These are phyloP conservation scores for Cronartium ribicola DNA, from an alignment of 1,284 basidiomycete genomes.

Conservation along the genomic window DNA sequence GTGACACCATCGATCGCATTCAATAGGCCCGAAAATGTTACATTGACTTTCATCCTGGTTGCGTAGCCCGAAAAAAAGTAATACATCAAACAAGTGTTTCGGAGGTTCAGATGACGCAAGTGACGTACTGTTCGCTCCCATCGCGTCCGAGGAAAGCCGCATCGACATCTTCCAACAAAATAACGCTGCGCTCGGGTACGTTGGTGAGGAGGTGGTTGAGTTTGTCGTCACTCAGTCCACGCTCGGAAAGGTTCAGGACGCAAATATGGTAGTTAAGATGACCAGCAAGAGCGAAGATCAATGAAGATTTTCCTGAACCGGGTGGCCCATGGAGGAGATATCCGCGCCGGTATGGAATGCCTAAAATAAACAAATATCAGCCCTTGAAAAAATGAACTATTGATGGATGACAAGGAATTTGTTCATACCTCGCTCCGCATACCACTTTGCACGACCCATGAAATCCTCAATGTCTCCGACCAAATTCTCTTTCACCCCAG, in stretches of 20 bases:
- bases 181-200: slow-evolving; percentile 83
- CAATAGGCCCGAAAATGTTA: slow-evolving; percentile 95
- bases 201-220: slow-evolving; percentile 89
- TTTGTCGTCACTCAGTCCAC: slow-evolving; percentile 94
- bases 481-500: slow-evolving; percentile 73
- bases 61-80: background rate
- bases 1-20: slow-evolving; percentile 98
- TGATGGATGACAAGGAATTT: background rate
- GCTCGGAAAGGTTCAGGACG: slow-evolving; percentile 89
- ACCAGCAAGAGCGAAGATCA: slow-evolving; percentile 94
- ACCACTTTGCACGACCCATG: slow-evolving; percentile 81
- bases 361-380: slow-evolving; percentile 55
- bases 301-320: slow-evolving; percentile 96
- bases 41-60: slow-evolving; percentile 61
- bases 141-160: slow-evolving; percentile 93
- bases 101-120: slow-evolving; percentile 16
- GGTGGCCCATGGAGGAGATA: slow-evolving; percentile 94
- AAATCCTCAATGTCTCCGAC: slow-evolving; percentile 77
- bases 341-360: slow-evolving; percentile 93
- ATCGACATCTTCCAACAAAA: slow-evolving; percentile 95
- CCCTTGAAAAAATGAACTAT: slow-evolving; percentile 41
- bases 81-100: background rate
- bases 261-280: slow-evolving; percentile 92
- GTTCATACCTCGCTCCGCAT: slow-evolving; percentile 79
- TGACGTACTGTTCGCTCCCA: slow-evolving; percentile 71